These are phyloP conservation scores for Triticum dicoccoides DNA, from an alignment of 176 grass and related monocot species.

Conservation along the genomic window DNA sequence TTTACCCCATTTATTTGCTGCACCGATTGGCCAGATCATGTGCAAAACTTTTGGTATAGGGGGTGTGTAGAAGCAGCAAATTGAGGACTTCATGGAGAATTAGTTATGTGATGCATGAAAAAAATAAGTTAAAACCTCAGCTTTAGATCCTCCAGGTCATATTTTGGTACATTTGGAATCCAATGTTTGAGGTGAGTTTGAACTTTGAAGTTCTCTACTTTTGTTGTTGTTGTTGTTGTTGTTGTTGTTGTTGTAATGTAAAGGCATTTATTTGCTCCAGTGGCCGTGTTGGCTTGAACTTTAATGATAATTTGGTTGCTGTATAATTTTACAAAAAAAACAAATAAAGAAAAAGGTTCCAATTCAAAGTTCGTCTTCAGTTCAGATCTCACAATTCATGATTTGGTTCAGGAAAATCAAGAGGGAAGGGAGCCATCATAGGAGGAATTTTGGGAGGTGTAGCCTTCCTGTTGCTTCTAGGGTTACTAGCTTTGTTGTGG, in stretches of 20 bases:
- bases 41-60: neutral
- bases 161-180: neutral
- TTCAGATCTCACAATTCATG: constrained; percentile 19
- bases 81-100: neutral
- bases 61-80: neutral
- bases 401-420: constrained; percentile 50
- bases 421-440: constrained; percentile 49
- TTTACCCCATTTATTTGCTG: neutral
- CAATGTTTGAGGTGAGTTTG: constrained; percentile 2
- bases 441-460: constrained; percentile 60
- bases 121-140: neutral
- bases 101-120: neutral
- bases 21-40: neutral
- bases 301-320: constrained; percentile 12
- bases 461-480: constrained; percentile 44
- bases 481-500: constrained; percentile 44
- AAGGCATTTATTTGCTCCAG: neutral
- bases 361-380: neutral
- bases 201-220: neutral
- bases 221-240: neutral
- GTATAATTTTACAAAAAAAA: neutral
- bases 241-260: neutral
- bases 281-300: neutral
- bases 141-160: neutral
- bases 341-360: neutral